These are phyloP conservation scores for Mangifera indica DNA, from an alignment of 345 rosid genomes.

Conservation along the genomic window DNA sequence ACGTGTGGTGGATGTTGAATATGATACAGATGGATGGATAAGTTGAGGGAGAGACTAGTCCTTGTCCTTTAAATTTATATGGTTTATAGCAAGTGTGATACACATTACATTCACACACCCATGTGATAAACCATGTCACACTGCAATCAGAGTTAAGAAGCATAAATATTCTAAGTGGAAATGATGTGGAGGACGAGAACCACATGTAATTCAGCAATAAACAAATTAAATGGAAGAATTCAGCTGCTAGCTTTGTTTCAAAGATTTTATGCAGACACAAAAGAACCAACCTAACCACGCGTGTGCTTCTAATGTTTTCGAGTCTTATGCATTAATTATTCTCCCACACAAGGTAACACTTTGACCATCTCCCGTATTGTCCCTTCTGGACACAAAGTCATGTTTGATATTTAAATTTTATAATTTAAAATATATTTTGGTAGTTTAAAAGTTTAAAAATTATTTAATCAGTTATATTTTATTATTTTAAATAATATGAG, in stretches of 20 bases:
- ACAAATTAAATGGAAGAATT: neutral
- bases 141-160: neutral
- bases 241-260: neutral
- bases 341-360: slow-evolving; percentile 12
- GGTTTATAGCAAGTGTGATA: neutral
- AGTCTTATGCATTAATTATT: slow-evolving; percentile 7
- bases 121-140: slow-evolving; percentile 13
- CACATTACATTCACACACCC: slow-evolving; percentile 9
- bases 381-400: too few relatives aligned
- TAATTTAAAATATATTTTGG: too few relatives aligned
- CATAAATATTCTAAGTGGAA: slow-evolving; percentile 15
- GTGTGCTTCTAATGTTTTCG: neutral
- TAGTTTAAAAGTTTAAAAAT: too few relatives aligned
- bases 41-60: too few relatives aligned
- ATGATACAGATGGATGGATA: too few relatives aligned
- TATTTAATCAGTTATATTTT: too few relatives aligned
- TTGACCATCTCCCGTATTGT: too few relatives aligned
- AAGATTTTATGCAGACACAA: slow-evolving; percentile 13
- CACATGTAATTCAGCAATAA: slow-evolving; percentile 13
- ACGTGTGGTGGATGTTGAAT: slow-evolving; percentile 6
- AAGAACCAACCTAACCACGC: slow-evolving; percentile 20
- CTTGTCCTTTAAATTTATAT: neutral
- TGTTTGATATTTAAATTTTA: too few relatives aligned
- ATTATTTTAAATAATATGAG: too few relatives aligned
- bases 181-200: slow-evolving; percentile 21